A percentile compares a stretch with the other conserved stretches of the same genome.
These are phyloP conservation scores for Pelomyxa schiedti DNA, from an alignment of 78 protist genomes.

Conservation along the genomic window DNA sequence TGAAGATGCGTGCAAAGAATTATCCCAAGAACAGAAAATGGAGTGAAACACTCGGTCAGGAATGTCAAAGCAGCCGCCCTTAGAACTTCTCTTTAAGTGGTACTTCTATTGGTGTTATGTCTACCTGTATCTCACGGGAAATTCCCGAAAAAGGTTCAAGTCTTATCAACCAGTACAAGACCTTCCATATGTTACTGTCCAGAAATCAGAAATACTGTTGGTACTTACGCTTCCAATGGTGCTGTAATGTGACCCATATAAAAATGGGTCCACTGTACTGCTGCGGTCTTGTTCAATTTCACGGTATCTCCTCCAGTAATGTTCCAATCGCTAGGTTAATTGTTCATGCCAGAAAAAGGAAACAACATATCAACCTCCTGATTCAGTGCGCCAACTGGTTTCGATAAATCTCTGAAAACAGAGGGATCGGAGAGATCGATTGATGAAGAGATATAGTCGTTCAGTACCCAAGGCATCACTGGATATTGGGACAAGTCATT, in stretches of 20 bases:
- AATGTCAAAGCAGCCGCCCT: conserved; percentile 79
- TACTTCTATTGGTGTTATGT: too few species aligned
- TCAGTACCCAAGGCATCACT: conserved; percentile 86
- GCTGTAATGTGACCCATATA: conserved; percentile 92
- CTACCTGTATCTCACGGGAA: conserved; percentile 53
- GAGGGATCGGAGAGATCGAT: conserved; percentile 42
- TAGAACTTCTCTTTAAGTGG: too few species aligned
- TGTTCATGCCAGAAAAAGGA: too few species aligned
- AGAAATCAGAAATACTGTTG: too few species aligned
- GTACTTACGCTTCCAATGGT: conserved; percentile 62
- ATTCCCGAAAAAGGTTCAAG: conserved; percentile 71
- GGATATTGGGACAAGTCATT: conserved; percentile 41
- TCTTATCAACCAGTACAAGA: conserved; percentile 75
- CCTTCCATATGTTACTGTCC: too few species aligned
- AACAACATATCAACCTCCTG: too few species aligned
- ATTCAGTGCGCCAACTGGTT: not conserved
- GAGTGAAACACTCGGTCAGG: conserved; percentile 91
- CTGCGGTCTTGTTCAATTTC: conserved; percentile 19
- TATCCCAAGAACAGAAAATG: conserved; percentile 77
- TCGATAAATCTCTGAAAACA: not conserved
- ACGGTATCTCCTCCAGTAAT: conserved; percentile 32
- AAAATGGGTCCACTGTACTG: conserved; percentile 62
- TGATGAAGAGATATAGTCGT: conserved; percentile 39
- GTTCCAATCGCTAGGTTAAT: conserved; percentile 31
- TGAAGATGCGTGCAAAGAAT: conserved; percentile 47